phyloP scores from a whole-genome alignment of 495 filamentous ascomycete genomes.

The Neurospora tetraspora region DNA sequence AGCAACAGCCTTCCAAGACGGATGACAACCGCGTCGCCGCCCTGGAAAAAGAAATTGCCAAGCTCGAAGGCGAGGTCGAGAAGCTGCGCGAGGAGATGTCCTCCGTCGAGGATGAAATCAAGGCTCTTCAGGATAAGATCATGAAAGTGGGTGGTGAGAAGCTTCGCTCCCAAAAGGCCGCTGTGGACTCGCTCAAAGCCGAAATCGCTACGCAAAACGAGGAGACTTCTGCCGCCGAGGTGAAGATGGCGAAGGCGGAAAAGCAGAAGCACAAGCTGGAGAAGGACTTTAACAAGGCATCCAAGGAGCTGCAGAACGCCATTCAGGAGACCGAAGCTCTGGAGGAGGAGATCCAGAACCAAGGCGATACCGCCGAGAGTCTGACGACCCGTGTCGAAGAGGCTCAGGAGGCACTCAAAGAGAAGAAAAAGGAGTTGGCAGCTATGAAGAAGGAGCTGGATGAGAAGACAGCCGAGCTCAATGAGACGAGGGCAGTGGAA shows the following conservation, averaged over 20 bases:
- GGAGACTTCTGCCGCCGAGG: conserved; percentile 72
- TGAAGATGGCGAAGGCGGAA: conserved; percentile 79
- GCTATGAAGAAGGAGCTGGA: conserved; percentile 78
- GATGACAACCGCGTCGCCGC: conserved; percentile 61
- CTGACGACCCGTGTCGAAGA: conserved; percentile 70
- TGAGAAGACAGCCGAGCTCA: conserved; percentile 74
- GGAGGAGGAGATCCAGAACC: conserved; percentile 64
- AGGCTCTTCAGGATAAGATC: conserved; percentile 84
- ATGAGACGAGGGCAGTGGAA: conserved; percentile 79
- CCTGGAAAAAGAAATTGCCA: conserved; percentile 67
- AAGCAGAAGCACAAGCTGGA: conserved; percentile 83
- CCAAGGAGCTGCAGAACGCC: conserved; percentile 64
- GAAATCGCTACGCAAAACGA: conserved; percentile 74
- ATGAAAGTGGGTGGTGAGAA: conserved; percentile 95
- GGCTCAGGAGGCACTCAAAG: conserved; percentile 68
- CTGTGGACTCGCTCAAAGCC: conserved; percentile 85
- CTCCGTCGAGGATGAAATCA: conserved; percentile 84
- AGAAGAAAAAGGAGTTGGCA: conserved; percentile 71
- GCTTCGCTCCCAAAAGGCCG: conserved; percentile 80
- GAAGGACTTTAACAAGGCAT: conserved; percentile 64
- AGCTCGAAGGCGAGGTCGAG: conserved; percentile 66
- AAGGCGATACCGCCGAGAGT: conserved; percentile 62
- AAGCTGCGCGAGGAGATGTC: conserved; percentile 72
- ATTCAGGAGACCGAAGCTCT: conserved; percentile 62
- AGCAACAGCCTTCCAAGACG: conserved; percentile 66